phyloP scores from a whole-genome alignment of 2,329 filamentous ascomycete species.

The Arthrobotrys sphaeroides region DNA sequence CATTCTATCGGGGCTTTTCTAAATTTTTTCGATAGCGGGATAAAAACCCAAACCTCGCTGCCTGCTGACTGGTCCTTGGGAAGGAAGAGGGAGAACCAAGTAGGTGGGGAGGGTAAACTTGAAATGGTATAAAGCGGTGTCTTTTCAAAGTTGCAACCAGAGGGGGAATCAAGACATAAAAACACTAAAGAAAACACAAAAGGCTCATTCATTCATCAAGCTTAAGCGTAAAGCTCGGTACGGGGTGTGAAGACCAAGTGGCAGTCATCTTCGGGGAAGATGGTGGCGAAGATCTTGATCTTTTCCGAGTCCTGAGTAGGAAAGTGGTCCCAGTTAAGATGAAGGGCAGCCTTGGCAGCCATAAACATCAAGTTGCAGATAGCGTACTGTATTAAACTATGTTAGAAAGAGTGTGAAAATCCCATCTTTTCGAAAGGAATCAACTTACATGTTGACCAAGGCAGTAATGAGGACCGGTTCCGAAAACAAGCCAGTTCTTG shows the following conservation, averaged over 20 bases:
- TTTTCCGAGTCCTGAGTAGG: conserved; percentile 85
- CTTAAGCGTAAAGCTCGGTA: conserved; percentile 54
- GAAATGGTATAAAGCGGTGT: conserved; percentile 56
- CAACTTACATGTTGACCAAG: conserved; percentile 75
- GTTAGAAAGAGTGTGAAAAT: conserved; percentile 17
- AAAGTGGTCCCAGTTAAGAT: conserved; percentile 89
- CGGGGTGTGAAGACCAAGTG: conserved; percentile 74
- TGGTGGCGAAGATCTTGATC: conserved; percentile 97
- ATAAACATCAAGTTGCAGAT: conserved; percentile 87
- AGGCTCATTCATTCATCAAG: conserved; percentile 59
- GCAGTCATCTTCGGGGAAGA: conserved; percentile 95
- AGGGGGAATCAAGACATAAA: conserved; percentile 4
- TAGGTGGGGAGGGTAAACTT: background rate
- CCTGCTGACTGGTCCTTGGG: background rate
- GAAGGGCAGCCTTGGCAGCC: conserved; percentile 87
- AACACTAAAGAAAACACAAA: conserved; percentile 2
- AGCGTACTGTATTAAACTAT: conserved; percentile 70
- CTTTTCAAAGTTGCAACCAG: conserved; percentile 56
- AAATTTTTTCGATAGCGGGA: conserved; percentile 9
- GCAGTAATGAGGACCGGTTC: conserved; percentile 95
- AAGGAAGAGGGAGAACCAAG: conserved; percentile 6
- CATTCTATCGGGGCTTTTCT: conserved; percentile 11
- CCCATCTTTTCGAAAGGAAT: background rate
- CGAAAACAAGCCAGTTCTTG: conserved; percentile 98
- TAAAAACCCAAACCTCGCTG: conserved; percentile 6